These are phyloP conservation scores for Rhodomyrtus tomentosa DNA, from an alignment of 345 rosid genomes.

Conservation along the genomic window DNA sequence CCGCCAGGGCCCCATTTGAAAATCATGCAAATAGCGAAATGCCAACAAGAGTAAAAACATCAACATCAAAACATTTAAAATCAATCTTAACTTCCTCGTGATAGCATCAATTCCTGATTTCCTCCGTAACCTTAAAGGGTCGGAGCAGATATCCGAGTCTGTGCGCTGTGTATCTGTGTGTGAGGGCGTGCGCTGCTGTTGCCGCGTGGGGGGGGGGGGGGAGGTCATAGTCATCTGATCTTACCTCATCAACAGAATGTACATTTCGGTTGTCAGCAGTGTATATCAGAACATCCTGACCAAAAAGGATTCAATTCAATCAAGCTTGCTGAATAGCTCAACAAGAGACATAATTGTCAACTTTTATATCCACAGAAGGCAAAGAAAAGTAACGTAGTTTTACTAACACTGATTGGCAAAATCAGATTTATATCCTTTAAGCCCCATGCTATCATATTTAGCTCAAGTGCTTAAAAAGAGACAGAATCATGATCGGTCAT, in stretches of 20 bases:
- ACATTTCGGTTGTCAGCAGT: conserved; percentile 78
- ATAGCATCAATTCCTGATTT: background rate
- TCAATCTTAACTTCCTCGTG: background rate
- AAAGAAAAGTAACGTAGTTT: background rate
- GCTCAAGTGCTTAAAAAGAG: background rate
- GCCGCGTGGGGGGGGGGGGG: background rate
- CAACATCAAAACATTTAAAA: background rate
- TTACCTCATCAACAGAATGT: conserved; percentile 91
- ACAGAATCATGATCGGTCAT: background rate
- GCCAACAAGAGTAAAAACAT: background rate
- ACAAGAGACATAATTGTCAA: background rate
- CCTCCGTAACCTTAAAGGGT: background rate
- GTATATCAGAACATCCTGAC: conserved; percentile 75
- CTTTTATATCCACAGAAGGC: background rate
- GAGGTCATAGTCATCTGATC: background rate
- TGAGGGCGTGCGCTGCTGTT: background rate
- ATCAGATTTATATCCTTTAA: background rate
- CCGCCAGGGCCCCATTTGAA: background rate
- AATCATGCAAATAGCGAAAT: background rate
- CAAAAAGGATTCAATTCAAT: background rate
- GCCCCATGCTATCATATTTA: background rate
- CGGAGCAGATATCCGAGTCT: background rate
- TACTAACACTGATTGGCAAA: background rate
- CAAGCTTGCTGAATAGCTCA: background rate
- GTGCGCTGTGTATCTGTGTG: background rate